phyloP scores from a whole-genome alignment of 2,329 filamentous ascomycete species.

The Blumeria graminis region DNA sequence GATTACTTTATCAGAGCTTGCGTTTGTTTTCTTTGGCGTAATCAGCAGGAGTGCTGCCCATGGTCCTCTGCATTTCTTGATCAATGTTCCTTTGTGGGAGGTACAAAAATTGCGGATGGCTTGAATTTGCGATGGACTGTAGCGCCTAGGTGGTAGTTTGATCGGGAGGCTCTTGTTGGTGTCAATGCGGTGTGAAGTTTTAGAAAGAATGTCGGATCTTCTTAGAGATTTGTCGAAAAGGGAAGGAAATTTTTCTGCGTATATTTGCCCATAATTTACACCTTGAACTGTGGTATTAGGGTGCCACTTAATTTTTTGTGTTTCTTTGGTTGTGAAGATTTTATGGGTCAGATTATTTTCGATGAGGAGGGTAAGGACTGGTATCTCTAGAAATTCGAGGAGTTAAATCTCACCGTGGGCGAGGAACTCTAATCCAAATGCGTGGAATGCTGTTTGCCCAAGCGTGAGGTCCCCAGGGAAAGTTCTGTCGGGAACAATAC shows the following conservation, averaged over 20 bases:
- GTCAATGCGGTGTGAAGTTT: background rate
- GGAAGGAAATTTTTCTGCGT: background rate
- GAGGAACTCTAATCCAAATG: background rate
- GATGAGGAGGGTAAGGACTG: background rate
- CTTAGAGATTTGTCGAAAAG: background rate
- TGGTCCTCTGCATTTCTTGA: background rate
- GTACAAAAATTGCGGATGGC: background rate
- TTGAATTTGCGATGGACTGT: background rate
- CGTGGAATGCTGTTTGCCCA: background rate
- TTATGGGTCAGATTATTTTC: background rate
- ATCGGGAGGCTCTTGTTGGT: background rate
- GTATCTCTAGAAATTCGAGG: background rate
- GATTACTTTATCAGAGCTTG: background rate
- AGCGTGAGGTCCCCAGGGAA: background rate
- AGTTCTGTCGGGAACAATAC: background rate
- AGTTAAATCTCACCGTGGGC: background rate
- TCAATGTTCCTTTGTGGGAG: background rate
- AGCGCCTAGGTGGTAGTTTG: background rate
- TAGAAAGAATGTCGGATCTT: background rate
- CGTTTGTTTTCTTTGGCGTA: background rate
- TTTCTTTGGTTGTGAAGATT: background rate
- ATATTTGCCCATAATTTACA: background rate
- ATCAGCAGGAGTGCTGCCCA: background rate
- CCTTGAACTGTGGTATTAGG: background rate
- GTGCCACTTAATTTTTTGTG: background rate